Evolutionary conservation across 2,329 filamentous ascomycete genomes (phyloP), one percentile per base, ranked within the genome.

Genomic region (Cordyceps javanica): DNA sequence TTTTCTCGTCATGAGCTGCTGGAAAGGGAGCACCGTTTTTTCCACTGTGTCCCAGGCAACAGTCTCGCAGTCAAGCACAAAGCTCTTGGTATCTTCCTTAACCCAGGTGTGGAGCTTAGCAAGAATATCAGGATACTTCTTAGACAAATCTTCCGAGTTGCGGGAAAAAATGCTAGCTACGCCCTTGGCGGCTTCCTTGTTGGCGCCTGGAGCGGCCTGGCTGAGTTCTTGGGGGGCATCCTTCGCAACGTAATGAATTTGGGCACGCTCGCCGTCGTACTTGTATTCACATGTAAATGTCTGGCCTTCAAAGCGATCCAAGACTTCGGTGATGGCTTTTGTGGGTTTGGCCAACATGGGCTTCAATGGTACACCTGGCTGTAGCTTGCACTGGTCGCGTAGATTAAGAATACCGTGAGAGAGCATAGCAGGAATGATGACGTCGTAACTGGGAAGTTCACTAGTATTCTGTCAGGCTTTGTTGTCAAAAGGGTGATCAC

Each of bases 201-300:
- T 80, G 8, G 83, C 83, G 6, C 82, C 74, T 11, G 78, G 75
- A 1, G 81, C 75, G 36, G 83, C 79, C 48, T 87, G 82, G 58
- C 82, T 81, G 63, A 90, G 87, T 56, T 91, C 80, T 59, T 88
- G 77, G 2, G 84, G 77, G 10, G 89, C 82, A 61, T 93, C 89
- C 61, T 91, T 90, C 5, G 92, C 87, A 32, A 97, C 91, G 64
- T 96, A 99, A 70, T 99, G 94, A 52, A 99, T 97, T 70, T 99
- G 94, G n/a, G 94, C 94, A 69, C 94, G 82, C 73, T 99, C 94
- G 50, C 94, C 94, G 66, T 99, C 94, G 68, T 99, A 99, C 72
- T 99, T 99, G 80, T 96, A 99, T 71, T 99, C 94, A 74, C 94
- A 99, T 1, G 94, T 97, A 67, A 99, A 99, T 26, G 88, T 89